Conservation (phyloP, 2,329 filamentous ascomycete genomes). For the Dichotomopilus funicola region DNA sequence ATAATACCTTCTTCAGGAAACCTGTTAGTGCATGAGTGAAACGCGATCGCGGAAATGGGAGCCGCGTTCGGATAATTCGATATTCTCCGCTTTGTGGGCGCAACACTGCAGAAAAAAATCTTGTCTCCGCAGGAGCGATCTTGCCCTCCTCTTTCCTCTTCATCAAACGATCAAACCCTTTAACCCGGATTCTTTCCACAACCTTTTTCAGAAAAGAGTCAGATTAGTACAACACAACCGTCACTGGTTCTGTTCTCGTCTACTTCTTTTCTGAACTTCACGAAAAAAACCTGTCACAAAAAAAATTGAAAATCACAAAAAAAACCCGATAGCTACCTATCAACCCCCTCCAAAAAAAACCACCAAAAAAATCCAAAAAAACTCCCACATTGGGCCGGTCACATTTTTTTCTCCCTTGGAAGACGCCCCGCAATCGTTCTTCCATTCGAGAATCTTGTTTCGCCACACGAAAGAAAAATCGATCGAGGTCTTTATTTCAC, state of each 20-base stretch:
- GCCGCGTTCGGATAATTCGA: conserved; percentile 11
- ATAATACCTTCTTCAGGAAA: too few relatives aligned
- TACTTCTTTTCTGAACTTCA: conserved; percentile 38
- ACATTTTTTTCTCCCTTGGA: conserved; percentile 12
- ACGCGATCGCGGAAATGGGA: neutral
- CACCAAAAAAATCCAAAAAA: conserved; percentile 31
- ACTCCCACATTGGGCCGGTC: conserved; percentile 13
- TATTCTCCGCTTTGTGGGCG: conserved; percentile 13
- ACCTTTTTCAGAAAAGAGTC: conserved; percentile 42
- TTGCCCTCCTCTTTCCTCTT: conserved; percentile 21
- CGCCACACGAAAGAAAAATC: conserved; percentile 14
- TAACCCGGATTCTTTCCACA: conserved; percentile 28
- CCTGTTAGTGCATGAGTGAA: neutral
- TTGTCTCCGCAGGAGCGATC: conserved; percentile 20
- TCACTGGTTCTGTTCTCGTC: conserved; percentile 55
- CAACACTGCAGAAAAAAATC: conserved; percentile 23
- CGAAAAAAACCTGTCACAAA: conserved; percentile 50
- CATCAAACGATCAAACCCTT: conserved; percentile 23
- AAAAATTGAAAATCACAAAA: conserved; percentile 52
- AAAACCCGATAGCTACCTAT: conserved; percentile 30
- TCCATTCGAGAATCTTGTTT: conserved; percentile 6
- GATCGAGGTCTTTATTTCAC: conserved; percentile 9
- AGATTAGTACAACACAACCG: conserved; percentile 47
- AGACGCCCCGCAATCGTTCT: conserved; percentile 12
- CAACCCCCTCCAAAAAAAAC: conserved; percentile 23